A percentile compares a stretch with the other conserved stretches of the same genome.
Conservation (phyloP, 371 early-diverging fungal genomes). For the Catenaria anguillulae region DNA sequence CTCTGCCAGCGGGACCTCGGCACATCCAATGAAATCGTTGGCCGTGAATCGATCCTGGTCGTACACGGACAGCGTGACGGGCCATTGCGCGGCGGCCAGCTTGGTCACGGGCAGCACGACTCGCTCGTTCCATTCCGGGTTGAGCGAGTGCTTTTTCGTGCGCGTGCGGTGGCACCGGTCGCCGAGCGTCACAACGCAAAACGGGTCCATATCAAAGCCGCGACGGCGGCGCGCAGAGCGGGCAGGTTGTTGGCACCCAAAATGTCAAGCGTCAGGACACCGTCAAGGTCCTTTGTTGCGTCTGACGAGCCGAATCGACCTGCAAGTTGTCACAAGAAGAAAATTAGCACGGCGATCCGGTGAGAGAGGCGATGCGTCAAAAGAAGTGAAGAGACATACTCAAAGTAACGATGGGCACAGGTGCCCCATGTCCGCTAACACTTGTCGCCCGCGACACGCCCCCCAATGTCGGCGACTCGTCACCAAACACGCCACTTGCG, state of each 20-base stretch:
- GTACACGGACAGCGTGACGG: conserved; percentile 50
- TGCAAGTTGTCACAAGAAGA: too few species aligned
- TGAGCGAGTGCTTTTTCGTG: conserved; percentile 34
- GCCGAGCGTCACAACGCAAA: conserved; percentile 57
- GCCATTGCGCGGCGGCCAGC: conserved; percentile 31
- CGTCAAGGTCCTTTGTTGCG: neutral
- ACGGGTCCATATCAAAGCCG: conserved; percentile 38
- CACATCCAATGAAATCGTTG: conserved; percentile 51
- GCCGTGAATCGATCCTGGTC: conserved; percentile 61
- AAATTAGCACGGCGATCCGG: too few species aligned
- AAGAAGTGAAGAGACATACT: too few species aligned
- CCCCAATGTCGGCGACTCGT: too few species aligned
- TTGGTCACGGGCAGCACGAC: conserved; percentile 13
- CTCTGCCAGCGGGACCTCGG: too few species aligned
- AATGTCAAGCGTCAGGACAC: neutral
- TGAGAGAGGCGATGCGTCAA: too few species aligned
- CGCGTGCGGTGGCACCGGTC: conserved; percentile 52
- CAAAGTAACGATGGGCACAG: too few species aligned
- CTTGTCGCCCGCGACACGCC: too few species aligned
- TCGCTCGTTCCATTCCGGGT: conserved; percentile 38
- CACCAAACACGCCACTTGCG: too few species aligned
- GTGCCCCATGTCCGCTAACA: too few species aligned
- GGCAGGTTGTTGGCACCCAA: too few species aligned
- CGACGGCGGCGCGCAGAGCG: too few species aligned
- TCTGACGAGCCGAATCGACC: neutral